A percentile compares a stretch with the other conserved stretches of the same genome.
Evolutionary conservation across 2,329 filamentous ascomycete species (phyloP).

Genomic region (Fusarium redolens): DNA sequence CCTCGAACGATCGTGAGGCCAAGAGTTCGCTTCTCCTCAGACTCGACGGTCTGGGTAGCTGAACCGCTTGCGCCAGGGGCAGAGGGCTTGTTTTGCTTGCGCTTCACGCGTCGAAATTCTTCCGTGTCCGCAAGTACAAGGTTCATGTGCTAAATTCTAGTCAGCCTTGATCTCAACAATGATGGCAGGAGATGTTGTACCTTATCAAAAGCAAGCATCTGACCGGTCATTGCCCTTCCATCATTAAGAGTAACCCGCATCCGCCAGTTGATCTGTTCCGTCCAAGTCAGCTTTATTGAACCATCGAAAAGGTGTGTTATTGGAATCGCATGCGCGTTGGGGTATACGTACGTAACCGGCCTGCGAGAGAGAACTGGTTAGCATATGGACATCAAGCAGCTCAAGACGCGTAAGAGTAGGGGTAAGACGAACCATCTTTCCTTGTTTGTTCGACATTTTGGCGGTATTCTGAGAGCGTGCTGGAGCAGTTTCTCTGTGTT

Average conservation of each 20-base stretch:
- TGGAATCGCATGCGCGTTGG: conserved; percentile 16
- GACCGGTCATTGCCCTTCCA: conserved; percentile 94
- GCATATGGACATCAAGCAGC: conserved; percentile 63
- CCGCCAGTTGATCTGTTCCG: conserved; percentile 91
- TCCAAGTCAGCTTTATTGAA: conserved; percentile 22
- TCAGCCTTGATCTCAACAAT: conserved; percentile 20
- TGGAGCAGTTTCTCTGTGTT: conserved; percentile 48
- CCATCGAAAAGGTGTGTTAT: background rate
- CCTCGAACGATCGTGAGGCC: conserved; percentile 95
- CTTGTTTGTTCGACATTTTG: conserved; percentile 79
- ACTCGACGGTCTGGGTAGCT: conserved; percentile 77
- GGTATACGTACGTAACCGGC: conserved; percentile 74
- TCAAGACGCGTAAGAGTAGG: conserved; percentile 34
- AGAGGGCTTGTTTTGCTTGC: conserved; percentile 79
- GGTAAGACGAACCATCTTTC: conserved; percentile 89
- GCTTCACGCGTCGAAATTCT: conserved; percentile 93
- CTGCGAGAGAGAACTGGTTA: conserved; percentile 69
- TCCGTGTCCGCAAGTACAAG: conserved; percentile 98
- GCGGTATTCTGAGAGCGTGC: conserved; percentile 44
- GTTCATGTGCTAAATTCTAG: conserved; percentile 86
- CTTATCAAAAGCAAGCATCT: conserved; percentile 99
- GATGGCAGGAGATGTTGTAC: conserved; percentile 56
- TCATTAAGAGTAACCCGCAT: conserved; percentile 98
- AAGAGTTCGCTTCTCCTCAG: conserved; percentile 97
- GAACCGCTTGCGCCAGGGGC: conserved; percentile 72